These are phyloP conservation scores for Aspergillus sp. DNA, from an alignment of 2,329 filamentous ascomycete genomes.

Conservation along the genomic window DNA sequence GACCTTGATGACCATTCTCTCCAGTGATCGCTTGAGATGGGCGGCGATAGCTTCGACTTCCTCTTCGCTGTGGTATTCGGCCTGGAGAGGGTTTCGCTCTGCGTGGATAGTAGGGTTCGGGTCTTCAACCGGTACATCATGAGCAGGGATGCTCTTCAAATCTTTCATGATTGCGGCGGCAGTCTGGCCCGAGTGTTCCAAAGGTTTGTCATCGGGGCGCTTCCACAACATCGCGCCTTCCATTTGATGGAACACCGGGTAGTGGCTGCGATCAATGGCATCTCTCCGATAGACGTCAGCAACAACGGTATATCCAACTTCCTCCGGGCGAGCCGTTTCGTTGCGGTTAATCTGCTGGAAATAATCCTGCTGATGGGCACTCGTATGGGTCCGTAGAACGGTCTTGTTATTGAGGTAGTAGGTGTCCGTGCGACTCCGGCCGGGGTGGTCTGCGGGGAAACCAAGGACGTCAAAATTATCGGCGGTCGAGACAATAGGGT, in stretches of 20 bases:
- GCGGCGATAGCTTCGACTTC: constrained; percentile 80
- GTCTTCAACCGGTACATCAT: constrained; percentile 77
- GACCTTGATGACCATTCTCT: constrained; percentile 85
- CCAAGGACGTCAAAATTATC: constrained; percentile 98
- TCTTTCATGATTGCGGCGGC: constrained; percentile 66
- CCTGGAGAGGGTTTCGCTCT: constrained; percentile 80
- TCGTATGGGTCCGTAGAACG: constrained; percentile 88
- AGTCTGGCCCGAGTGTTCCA: constrained; percentile 46
- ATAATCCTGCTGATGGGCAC: constrained; percentile 86
- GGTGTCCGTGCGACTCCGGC: constrained; percentile 83
- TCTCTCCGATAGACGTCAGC: constrained; percentile 95
- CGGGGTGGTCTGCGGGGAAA: constrained; percentile 84
- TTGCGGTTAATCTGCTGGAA: constrained; percentile 63
- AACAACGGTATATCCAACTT: constrained; percentile 80
- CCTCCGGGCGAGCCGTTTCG: constrained; percentile 31
- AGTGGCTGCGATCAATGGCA: constrained; percentile 91
- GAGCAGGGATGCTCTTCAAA: constrained; percentile 68
- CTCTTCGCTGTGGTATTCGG: constrained; percentile 65
- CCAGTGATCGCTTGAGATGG: constrained; percentile 85
- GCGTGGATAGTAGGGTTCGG: constrained; percentile 74
- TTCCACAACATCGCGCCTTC: constrained; percentile 92
- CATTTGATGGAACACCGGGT: constrained; percentile 98
- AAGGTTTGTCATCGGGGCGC: constrained; percentile 45
- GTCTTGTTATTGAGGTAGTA: constrained; percentile 89
- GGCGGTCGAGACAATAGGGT: constrained; percentile 76